A percentile compares a stretch with the other conserved stretches of the same genome.
Evolutionary conservation across 1,284 basidiomycete species (phyloP).

Genomic region (Blastosporella zonata): DNA sequence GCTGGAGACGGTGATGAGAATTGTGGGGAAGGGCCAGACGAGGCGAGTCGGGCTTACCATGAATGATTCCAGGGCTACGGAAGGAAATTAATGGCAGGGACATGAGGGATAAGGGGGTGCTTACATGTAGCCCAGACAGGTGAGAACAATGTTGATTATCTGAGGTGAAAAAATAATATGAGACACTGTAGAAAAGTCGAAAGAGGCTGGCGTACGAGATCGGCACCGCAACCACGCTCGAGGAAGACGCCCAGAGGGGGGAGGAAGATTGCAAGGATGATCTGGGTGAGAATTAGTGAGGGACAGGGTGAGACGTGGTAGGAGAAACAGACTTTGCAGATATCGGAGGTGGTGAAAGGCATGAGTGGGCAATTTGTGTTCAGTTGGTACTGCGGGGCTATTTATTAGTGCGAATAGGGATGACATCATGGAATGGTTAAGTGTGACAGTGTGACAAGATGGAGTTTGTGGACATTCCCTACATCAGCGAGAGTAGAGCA

Average conservation of each 20-base stretch:
- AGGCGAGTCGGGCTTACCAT: constrained; percentile 41
- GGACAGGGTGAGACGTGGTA: constrained; percentile 1
- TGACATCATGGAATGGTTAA: constrained; percentile 16
- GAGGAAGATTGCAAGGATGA: constrained; percentile 66
- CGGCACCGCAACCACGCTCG: constrained; percentile 70
- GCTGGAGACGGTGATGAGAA: constrained; percentile 36
- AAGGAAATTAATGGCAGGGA: constrained; percentile 10
- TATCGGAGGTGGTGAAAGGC: constrained; percentile 70
- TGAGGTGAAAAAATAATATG: constrained; percentile 23
- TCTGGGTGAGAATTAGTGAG: constrained; percentile 24
- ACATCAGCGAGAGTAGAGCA: constrained; percentile 25
- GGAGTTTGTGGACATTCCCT: constrained; percentile 40
- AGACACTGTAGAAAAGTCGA: constrained; percentile 1
- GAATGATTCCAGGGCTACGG: constrained; percentile 69
- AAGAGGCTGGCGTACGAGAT: constrained; percentile 44
- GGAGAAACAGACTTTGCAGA: constrained; percentile 58
- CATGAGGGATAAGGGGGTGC: constrained; percentile 7
- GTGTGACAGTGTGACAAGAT: constrained; percentile 17
- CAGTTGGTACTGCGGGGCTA: not conserved
- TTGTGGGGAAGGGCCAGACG: not conserved
- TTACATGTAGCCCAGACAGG: constrained; percentile 70
- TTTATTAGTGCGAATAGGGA: not conserved
- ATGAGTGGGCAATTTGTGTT: constrained; percentile 35
- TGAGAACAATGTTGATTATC: constrained; percentile 71
- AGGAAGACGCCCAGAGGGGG: constrained; percentile 81